A percentile compares a stretch with the other conserved stretches of the same genome.
Evolutionary conservation across 139 green algal genomes (phyloP).

Genomic region (Dunaliella primolecta): DNA sequence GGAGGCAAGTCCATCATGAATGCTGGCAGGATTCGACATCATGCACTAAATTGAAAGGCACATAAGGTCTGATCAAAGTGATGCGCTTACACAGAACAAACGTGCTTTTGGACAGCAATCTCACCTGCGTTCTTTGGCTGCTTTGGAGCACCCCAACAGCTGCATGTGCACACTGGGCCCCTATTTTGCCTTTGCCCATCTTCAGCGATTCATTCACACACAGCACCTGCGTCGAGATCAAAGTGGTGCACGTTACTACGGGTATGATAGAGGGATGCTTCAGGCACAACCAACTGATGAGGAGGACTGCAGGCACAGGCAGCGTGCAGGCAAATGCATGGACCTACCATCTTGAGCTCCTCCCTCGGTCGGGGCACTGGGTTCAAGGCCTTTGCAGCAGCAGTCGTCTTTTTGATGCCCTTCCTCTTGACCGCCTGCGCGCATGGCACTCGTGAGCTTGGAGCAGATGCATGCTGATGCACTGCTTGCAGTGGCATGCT

Average conservation of each 20-base stretch:
- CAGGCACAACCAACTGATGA: no score
- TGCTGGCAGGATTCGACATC: no score
- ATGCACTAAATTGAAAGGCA: no score
- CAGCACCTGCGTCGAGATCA: no score
- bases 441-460: neutral
- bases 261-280: no score
- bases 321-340: no score
- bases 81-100: no score
- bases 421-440: neutral
- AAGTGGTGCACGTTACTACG: no score
- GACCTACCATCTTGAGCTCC: slow-evolving; percentile 48
- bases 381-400: neutral
- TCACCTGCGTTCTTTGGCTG: slow-evolving; percentile 16
- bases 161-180: slow-evolving; percentile 81
- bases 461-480: neutral
- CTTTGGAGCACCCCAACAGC: slow-evolving; percentile 67
- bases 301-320: no score
- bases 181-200: slow-evolving; percentile 81
- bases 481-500: neutral
- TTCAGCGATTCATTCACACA: slow-evolving; percentile 63
- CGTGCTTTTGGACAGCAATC: no score
- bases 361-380: slow-evolving; percentile 25
- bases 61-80: no score
- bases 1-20: no score
- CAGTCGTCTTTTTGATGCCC: neutral